Evolutionary conservation across 805 yeast genomes (phyloP).

Genomic region (Debaryomyces prosopidis): DNA sequence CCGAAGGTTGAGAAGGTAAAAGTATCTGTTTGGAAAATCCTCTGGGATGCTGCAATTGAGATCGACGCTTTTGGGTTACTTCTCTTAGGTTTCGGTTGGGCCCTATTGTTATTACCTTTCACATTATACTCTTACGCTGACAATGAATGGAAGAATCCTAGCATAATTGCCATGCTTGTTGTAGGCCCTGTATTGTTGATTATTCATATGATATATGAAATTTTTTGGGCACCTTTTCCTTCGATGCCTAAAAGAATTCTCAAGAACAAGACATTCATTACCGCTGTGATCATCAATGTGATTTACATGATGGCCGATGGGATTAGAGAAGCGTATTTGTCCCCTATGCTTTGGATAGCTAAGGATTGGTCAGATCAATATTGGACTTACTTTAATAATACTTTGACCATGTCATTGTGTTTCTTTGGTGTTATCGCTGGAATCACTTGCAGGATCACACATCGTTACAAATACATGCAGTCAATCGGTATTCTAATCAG

Average conservation of each 20-base stretch:
- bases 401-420: slow-evolving; percentile 36
- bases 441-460: slow-evolving; percentile 29
- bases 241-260: slow-evolving; percentile 32
- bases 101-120: slow-evolving; percentile 39
- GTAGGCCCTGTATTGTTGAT: slow-evolving; percentile 39
- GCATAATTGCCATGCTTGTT: slow-evolving; percentile 45
- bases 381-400: slow-evolving; percentile 40
- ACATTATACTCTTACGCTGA: slow-evolving; percentile 32
- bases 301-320: slow-evolving; percentile 29
- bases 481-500: slow-evolving; percentile 31
- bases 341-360: slow-evolving; percentile 33
- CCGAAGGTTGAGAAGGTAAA: too few relatives aligned
- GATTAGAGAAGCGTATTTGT: slow-evolving; percentile 26
- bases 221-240: slow-evolving; percentile 33
- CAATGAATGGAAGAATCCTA: slow-evolving; percentile 36
- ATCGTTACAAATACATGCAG: slow-evolving; percentile 36
- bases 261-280: slow-evolving; percentile 35
- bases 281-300: slow-evolving; percentile 32
- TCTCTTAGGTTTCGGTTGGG: slow-evolving; percentile 38
- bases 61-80: slow-evolving; percentile 40
- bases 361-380: slow-evolving; percentile 27
- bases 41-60: slow-evolving; percentile 18
- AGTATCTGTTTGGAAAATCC: slow-evolving; percentile 2
- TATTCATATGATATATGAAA: slow-evolving; percentile 35
- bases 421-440: slow-evolving; percentile 40